A percentile compares a stretch with the other conserved stretches of the same genome.
Evolutionary conservation across 495 filamentous ascomycete genomes (phyloP).

Genomic region (Hypoxylon crocopeplum): DNA sequence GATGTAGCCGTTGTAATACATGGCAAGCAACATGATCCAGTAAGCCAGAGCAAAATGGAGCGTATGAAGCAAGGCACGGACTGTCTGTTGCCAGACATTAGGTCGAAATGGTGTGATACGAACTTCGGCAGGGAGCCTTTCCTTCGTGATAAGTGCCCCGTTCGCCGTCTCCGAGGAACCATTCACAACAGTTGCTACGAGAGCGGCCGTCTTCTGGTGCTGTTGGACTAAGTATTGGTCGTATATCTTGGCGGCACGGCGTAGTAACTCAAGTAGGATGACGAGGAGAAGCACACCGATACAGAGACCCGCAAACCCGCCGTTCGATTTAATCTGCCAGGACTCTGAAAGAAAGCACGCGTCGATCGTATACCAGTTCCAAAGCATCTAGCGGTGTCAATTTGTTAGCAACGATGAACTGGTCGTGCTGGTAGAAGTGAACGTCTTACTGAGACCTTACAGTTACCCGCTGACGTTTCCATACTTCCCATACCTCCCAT

Average conservation of each 20-base stretch:
- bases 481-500: conserved; percentile 6
- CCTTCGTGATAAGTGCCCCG: conserved; percentile 25
- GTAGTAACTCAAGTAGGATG: conserved; percentile 67
- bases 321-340: conserved; percentile 68
- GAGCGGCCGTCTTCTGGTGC: conserved; percentile 34
- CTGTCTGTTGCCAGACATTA: conserved; percentile 60
- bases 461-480: background rate
- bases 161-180: conserved; percentile 8
- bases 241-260: conserved; percentile 64
- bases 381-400: conserved; percentile 66
- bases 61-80: conserved; percentile 70
- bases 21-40: conserved; percentile 69
- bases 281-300: conserved; percentile 72
- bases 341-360: conserved; percentile 70
- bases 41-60: conserved; percentile 74
- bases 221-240: conserved; percentile 63
- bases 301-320: conserved; percentile 73
- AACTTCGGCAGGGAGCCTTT: background rate
- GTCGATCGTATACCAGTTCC: conserved; percentile 78
- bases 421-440: background rate
- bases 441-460: conserved; percentile 28
- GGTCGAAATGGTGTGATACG: conserved; percentile 50
- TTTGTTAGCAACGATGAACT: background rate
- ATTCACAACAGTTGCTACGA: conserved; percentile 15
- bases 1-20: conserved; percentile 72